Base-by-base conservation (phyloP, 2,329 filamentous ascomycete genomes). In the Trichothecium roseum region DNA sequence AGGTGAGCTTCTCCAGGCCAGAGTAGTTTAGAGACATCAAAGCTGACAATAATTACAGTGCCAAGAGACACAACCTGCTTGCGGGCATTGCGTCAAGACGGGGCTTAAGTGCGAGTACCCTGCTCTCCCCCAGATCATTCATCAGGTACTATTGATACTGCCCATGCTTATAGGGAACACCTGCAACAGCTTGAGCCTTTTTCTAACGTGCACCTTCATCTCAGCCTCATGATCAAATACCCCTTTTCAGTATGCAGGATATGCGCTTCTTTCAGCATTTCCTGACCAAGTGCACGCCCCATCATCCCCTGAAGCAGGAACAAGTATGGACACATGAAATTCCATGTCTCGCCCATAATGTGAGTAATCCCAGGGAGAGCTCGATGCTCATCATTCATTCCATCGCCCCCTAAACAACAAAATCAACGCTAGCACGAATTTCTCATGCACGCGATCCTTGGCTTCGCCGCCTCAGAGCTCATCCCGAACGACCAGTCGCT, bases 231-330 rank as follows among this genome's bases (percentile, higher is more conserved):
- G 58, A 68, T 42, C 70, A 72, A 42, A 63, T 73, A n/a, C 72
- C 69, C 3, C 52, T 76, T 0, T 78, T 78, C 48, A 74, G 64
- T 35, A 46, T 77, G 37, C 68, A 74, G 34, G 78, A 81, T 45
- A 79, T 82, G 76, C 69, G 75, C 27, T 69, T 81, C 50, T 81
- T 81, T 45, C 77, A 81, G 50, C 74, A 81, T 51, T 81, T 81
- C 44, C 55, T 81, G 13, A 56, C 70, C 18, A 62, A 66, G 26
- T 78, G 73, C 43, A 75, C 74, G 46, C 79, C 78, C 3, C 70
- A 77, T 51, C 64, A 81, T 17, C 78, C 79, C 0, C 56, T 81
- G 14, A 77, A 74, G 28, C 76, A 78, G 41, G 75, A 83, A 42
- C 62, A 68, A 7, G 63, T 81, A 12, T 84, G 80, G 80, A 72